These are phyloP conservation scores for Dunaliella primolecta DNA, from an alignment of 139 green algal species.

Conservation along the genomic window DNA sequence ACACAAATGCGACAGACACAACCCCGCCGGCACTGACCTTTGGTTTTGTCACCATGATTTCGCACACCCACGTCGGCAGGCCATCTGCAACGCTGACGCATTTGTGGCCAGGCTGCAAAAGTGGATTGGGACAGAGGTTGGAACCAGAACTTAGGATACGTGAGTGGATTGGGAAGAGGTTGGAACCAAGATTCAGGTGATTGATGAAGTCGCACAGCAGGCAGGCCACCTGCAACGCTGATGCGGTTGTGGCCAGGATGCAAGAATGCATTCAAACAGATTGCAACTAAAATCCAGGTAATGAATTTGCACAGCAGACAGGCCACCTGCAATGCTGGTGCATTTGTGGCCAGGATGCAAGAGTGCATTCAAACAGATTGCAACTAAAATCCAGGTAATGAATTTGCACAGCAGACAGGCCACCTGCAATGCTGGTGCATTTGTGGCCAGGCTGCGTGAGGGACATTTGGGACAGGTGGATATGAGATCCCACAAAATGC, in stretches of 20 bases:
- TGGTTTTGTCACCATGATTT: slow-evolving; percentile 52
- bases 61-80: slow-evolving; percentile 85
- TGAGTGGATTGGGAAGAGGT: too few species aligned
- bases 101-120: slow-evolving; percentile 17
- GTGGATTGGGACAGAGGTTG: too few species aligned
- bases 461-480: too few species aligned
- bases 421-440: slow-evolving; percentile 65
- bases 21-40: background rate
- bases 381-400: too few species aligned
- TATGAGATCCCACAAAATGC: too few species aligned
- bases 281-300: too few species aligned
- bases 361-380: too few species aligned
- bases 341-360: slow-evolving; percentile 23
- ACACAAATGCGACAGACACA: background rate
- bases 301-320: slow-evolving; percentile 83
- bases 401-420: slow-evolving; percentile 83
- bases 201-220: slow-evolving; percentile 80
- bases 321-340: slow-evolving; percentile 67
- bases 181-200: too few species aligned
- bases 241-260: slow-evolving; percentile 37
- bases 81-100: slow-evolving; percentile 70
- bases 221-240: slow-evolving; percentile 75
- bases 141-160: too few species aligned
- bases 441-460: slow-evolving; percentile 17
- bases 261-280: too few species aligned